Evolutionary conservation across 1,139 yeast genomes (phyloP), one percentile per base, ranked within the genome.

Genomic region (Hyphopichia buzzinii): DNA sequence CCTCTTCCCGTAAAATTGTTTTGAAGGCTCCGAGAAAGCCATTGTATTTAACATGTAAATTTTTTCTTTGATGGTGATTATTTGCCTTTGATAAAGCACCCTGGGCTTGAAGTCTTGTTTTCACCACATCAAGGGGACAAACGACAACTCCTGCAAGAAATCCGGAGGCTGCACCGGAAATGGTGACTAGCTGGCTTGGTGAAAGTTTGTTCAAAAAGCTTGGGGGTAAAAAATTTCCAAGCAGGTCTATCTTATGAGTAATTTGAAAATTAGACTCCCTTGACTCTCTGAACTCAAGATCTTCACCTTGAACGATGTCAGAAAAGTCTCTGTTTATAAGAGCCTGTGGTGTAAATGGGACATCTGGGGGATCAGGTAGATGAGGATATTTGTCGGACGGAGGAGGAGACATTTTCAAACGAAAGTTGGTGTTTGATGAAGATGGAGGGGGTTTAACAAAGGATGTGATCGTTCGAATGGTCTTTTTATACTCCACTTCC

Each of bases 1-100:
- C 96, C 62, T 90, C 97, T 39, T 89, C 89, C 37, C 62, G 57
- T 39, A 78, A 62, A 29, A 89, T 87, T 7, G 82, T 72, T 29
- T 67, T 57, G 52, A 88, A 66, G 1, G 94, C 84, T 74, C 47
- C 77, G 2, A 72, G 16, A 8, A 84, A 67, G 6, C 94, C 90
- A 29, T 61, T 62, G 54, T 81, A 79, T 48, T 72, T 71, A 19
- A 52, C 46, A 31, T 39, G 33, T 11, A 8, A 21, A 4, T 11
- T 5, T 25, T n/a, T 13, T 25, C 10, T 8, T 25, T 25, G 12
- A 8, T 6, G 10, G 5, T 24, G 22, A 16, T 30, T 14, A 16
- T 10, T 15, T 16, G 10, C 23, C 23, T 24, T 23, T 11, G 23
- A 23, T 30, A 24, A 16, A 7, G 59, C 61, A 15, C 74, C 73